Evolutionary conservation across 2,329 filamentous ascomycete genomes (phyloP), one percentile per base, ranked within the genome.

Genomic region (Geosmithia putterillii): DNA sequence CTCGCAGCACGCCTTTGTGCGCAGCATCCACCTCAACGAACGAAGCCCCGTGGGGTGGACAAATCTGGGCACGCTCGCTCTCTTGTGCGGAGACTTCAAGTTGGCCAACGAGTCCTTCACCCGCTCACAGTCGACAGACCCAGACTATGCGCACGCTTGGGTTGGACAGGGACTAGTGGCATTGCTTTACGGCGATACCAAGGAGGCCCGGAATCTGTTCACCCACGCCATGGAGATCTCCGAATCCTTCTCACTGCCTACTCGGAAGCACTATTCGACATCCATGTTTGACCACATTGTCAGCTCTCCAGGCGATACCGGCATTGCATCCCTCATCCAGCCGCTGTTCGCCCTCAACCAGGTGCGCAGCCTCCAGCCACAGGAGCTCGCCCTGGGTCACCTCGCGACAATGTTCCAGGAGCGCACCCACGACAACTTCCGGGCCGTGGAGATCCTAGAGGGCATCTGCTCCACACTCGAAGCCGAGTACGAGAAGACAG

Each of bases 221-320:
- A 89, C 86, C 1, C 92, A 98, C 57, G 90, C 92, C 1, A 92
- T 95, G 66, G 89, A 94, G 49, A 90, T 98, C 41, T 81, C 87
- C 0, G 85, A 87, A 47, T 82, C 86, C 0, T 83, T 84, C 0
- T 81, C 83, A 0, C 59, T 81, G 2, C 68, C 87, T 4, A 79
- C 82, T 0, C 85, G 88, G 57, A 76, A 81, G 23, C 85, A 90
- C 57, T 96, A 89, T 57, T 74, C 86, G 0, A 67, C 83, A 0
- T 84, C 86, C 1, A 71, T 85, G 40, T 96, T 98, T 57, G 90
- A 98, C 53, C 72, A 86, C 50, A 69, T 95, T 7, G 59, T 87
- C 14, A 69, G 74, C 2, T 73, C 74, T 2, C 64, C 76, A 1
- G 45, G 69, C 28, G 68, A 55, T 50, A 55, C 63, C 47, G 73